These are phyloP conservation scores for Annona cherimola DNA, from an alignment of 164 flowering plant species.

Conservation along the genomic window DNA sequence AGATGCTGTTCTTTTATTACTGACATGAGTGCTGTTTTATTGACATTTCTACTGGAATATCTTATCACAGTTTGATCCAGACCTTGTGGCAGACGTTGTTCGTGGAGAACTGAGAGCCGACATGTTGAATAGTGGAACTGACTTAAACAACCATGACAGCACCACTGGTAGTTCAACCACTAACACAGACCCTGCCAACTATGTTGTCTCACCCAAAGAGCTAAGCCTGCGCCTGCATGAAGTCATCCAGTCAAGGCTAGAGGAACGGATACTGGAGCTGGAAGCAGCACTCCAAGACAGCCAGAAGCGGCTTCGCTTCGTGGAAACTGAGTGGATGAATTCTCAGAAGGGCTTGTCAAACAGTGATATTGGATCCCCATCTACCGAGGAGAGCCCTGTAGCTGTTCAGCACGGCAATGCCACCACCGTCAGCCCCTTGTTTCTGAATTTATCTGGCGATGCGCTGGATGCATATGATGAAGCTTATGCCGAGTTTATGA, in stretches of 20 bases:
- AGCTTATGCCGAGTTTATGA: conserved; percentile 43
- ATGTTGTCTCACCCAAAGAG: conserved; percentile 71
- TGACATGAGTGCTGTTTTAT: background rate
- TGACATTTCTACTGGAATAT: background rate
- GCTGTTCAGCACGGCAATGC: conserved; percentile 13
- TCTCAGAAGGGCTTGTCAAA: conserved; percentile 25
- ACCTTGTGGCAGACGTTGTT: conserved; percentile 39
- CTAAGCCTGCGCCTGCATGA: conserved; percentile 73
- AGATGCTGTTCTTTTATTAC: background rate
- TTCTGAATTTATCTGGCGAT: conserved; percentile 53
- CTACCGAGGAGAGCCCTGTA: conserved; percentile 23
- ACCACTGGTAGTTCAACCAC: conserved; percentile 34
- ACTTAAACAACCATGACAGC: conserved; percentile 25
- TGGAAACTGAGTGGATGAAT: conserved; percentile 31
- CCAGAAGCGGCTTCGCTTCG: conserved; percentile 30
- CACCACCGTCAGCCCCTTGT: conserved; percentile 28
- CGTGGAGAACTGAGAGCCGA: conserved; percentile 59
- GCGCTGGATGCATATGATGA: conserved; percentile 64
- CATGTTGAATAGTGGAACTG: conserved; percentile 19
- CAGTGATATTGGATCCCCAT: conserved; percentile 23
- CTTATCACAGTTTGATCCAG: conserved; percentile 54
- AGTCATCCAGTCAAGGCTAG: conserved; percentile 69
- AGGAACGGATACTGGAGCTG: conserved; percentile 66
- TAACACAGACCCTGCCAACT: conserved; percentile 27
- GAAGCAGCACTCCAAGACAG: conserved; percentile 62